phyloP scores from a whole-genome alignment of 768 basidiomycete genomes.

The Collybia sp. region DNA sequence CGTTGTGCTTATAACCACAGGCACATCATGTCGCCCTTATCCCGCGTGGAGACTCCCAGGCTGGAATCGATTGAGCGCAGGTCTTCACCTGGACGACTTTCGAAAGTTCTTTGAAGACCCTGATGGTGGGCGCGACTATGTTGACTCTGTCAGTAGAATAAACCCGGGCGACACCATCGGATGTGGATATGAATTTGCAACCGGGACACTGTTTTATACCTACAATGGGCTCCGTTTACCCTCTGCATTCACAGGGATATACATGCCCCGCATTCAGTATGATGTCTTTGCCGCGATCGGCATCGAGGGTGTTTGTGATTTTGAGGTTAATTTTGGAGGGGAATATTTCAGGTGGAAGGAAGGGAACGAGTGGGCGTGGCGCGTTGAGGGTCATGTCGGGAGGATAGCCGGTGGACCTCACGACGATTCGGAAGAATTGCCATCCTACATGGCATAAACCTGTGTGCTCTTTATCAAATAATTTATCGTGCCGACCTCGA shows the following conservation, averaged over 20 bases:
- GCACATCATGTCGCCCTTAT: conserved; percentile 62
- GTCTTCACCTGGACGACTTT: conserved; percentile 65
- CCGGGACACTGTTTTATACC: conserved; percentile 57
- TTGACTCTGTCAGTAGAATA: conserved; percentile 23
- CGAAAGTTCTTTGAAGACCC: conserved; percentile 72
- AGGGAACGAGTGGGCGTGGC: conserved; percentile 65
- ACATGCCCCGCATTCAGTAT: conserved; percentile 41
- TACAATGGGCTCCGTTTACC: conserved; percentile 55
- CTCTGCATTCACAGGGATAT: conserved; percentile 54
- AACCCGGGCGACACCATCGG: conserved; percentile 50
- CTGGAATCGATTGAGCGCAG: conserved; percentile 66
- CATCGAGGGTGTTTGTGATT: conserved; percentile 45
- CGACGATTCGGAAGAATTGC: conserved; percentile 40
- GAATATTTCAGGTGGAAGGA: conserved; percentile 57
- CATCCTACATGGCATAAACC: conserved; percentile 28
- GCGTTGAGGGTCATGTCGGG: conserved; percentile 60
- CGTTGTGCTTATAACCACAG: conserved; percentile 22
- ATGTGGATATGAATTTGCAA: conserved; percentile 57
- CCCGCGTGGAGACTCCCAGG: conserved; percentile 64
- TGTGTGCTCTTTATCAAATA: too few relatives aligned
- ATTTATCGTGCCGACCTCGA: too few relatives aligned
- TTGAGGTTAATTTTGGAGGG: conserved; percentile 65
- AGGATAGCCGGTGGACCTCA: conserved; percentile 27
- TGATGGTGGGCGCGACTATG: conserved; percentile 59
- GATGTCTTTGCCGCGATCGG: conserved; percentile 69